Evolutionary conservation across 2,329 filamentous ascomycete species (phyloP).

Genomic region (Epichloe sylvatica): DNA sequence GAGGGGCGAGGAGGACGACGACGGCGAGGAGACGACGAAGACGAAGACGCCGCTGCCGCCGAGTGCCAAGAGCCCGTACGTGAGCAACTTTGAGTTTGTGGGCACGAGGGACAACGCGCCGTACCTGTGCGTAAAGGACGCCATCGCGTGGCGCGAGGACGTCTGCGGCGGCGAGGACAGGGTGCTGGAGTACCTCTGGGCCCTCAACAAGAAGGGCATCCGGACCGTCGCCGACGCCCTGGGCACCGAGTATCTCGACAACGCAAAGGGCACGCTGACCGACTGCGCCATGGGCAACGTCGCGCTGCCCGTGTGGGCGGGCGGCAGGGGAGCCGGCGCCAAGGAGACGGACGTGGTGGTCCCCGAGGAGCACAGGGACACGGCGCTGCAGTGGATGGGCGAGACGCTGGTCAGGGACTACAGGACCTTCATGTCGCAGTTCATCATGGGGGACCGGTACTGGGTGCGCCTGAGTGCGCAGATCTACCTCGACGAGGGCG

Average conservation of each 20-base stretch:
- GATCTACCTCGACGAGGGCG: conserved; percentile 65
- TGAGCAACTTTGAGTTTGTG: conserved; percentile 59
- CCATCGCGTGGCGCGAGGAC: conserved; percentile 54
- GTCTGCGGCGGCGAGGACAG: conserved; percentile 59
- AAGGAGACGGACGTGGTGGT: conserved; percentile 18
- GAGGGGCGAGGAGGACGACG: not conserved
- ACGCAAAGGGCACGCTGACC: conserved; percentile 44
- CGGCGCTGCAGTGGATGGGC: conserved; percentile 43
- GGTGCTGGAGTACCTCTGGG: conserved; percentile 49
- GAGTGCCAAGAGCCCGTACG: conserved; percentile 42
- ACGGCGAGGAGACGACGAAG: not conserved
- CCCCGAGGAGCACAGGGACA: conserved; percentile 15
- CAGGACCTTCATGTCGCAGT: conserved; percentile 57
- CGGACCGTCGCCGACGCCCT: conserved; percentile 45
- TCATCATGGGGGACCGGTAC: conserved; percentile 44
- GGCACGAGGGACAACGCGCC: conserved; percentile 62
- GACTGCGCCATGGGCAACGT: conserved; percentile 62
- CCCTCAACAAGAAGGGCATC: conserved; percentile 51
- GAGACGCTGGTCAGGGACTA: conserved; percentile 40
- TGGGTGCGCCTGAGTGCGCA: conserved; percentile 69
- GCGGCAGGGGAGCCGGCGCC: conserved; percentile 11
- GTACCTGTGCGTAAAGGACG: conserved; percentile 57
- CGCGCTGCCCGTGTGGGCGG: conserved; percentile 47
- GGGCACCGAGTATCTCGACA: conserved; percentile 60
- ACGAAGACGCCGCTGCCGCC: conserved; percentile 27